Evolutionary conservation across 2,329 filamentous ascomycete genomes (phyloP), one percentile per base, ranked within the genome.

Genomic region (Didymella lethalis): DNA sequence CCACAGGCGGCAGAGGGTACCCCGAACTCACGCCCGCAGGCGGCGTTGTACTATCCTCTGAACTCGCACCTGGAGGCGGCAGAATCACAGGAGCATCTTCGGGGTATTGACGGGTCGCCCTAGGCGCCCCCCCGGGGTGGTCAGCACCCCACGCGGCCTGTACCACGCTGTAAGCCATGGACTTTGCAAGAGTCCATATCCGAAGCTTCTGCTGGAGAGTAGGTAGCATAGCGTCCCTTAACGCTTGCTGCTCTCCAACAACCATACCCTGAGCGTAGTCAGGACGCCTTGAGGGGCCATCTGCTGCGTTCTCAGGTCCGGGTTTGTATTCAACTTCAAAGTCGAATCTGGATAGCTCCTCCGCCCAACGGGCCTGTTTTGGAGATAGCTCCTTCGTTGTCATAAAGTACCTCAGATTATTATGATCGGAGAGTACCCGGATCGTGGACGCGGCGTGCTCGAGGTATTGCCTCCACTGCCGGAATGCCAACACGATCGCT

Each of bases 401-500:
- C n/a, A n/a, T n/a, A n/a, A n/a, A n/a, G n/a, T n/a, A n/a, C n/a
- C n/a, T n/a, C n/a, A n/a, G n/a, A n/a, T n/a, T n/a, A n/a, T n/a
- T 57, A 51, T 51, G 46, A 49, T 57, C 40, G 31, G 28, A 50
- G 23, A 56, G 46, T 45, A 56, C 38, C 12, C 28, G 29, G 38
- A 56, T 28, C 26, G 28, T 50, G 23, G 32, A 48, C n/a, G 38
- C 3, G 10, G 47, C 10, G 16, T 57, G 32, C 32, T 50, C 40
- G 40, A 57, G 29, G 40, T 57, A 57, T 14, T 57, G 31, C 48
- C 28, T 36, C 40, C 31, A 57, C 29, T 57, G 25, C 34, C n/a
- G 23, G 32, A 57, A 57, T 20, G 11, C 25, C 28, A 38, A 23
- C 14, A 50, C 18, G 29, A 57, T 57, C 18, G 14, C 40, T 28